These are phyloP conservation scores for Cyberlindnera americana DNA, from an alignment of 805 yeast genomes.

Conservation along the genomic window DNA sequence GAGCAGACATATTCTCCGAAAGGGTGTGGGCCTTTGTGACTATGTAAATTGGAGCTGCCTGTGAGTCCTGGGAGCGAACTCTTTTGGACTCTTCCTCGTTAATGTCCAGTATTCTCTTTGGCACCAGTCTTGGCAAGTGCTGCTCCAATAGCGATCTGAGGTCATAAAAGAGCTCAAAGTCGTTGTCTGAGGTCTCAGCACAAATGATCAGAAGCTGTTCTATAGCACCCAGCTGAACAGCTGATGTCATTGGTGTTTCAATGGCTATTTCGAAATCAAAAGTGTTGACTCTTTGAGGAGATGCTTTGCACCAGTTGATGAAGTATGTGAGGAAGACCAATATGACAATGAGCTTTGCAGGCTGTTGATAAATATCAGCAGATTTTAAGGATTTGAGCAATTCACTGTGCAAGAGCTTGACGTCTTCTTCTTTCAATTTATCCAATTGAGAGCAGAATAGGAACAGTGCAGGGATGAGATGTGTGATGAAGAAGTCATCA, in stretches of 20 bases:
- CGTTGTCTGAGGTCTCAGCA: constrained; percentile 51
- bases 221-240: constrained; percentile 63
- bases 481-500: constrained; percentile 62
- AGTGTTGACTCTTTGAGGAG: constrained; percentile 37
- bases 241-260: constrained; percentile 53
- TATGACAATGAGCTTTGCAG: constrained; percentile 45
- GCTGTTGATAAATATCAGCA: constrained; percentile 43
- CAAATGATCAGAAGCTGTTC: constrained; percentile 61
- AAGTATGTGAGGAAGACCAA: constrained; percentile 54
- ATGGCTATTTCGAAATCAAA: constrained; percentile 55
- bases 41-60: constrained; percentile 21
- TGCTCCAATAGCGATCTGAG: constrained; percentile 63
- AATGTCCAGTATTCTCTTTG: constrained; percentile 49
- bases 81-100: constrained; percentile 40
- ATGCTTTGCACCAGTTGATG: constrained; percentile 63
- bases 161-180: constrained; percentile 54
- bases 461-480: constrained; percentile 60
- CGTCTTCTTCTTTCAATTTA: constrained; percentile 35
- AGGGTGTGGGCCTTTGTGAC: constrained; percentile 21
- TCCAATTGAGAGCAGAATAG: constrained; percentile 39
- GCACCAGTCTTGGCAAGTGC: constrained; percentile 55
- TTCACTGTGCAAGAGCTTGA: constrained; percentile 34
- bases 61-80: constrained; percentile 27
- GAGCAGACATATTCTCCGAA: constrained; percentile 24
- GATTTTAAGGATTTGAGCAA: constrained; percentile 36